Evolutionary conservation across 345 rosid genomes (phyloP), one percentile per base, ranked within the genome.

Genomic region (Populus simonii): DNA sequence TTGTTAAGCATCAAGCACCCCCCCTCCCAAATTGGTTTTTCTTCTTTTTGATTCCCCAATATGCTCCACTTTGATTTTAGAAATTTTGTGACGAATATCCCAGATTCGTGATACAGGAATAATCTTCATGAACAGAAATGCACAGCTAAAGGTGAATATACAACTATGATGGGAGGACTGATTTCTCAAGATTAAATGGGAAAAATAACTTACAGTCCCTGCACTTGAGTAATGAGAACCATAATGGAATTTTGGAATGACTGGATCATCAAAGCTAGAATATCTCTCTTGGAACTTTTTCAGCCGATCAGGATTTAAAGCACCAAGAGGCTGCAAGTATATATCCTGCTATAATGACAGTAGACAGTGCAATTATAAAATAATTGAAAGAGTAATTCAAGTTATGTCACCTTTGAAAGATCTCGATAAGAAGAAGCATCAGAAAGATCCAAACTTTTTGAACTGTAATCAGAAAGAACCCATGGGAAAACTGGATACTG

Each of bases 401-500:
- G 38, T 70, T 47, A 65, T 77, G 74, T 78, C 75, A 96, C 99
- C 99, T 94, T 96, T 68, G 97, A 94, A 73, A 96, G 97, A 88
- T 96, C 98, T 76, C 99, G 88, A 84, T 85, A 96, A 83, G 93
- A 87, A 78, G 94, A 89, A 77, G 99, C 92, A 83, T 90, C 87
- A 63, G 94, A 80, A 86, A 96, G 92, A 86, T 96, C 93, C 84
- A 96, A 78, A 82, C 47, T 85, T 83, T 89, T 86, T 53, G 99
- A 94, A 82, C 77, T 84, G 87, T 92, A 89, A 83, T 96, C 92
- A 76, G 97, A 89, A 63, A 94, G 92, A 81, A 96, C 85, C 99
- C 99, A 96, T 31, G 99, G 99, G 80, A 96, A 96, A 84, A 96
- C 98, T 76, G 98, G 99, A 88, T 96, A 96, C 99, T 96, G 93